Conservation (phyloP, 2,329 filamentous ascomycete species). For the Orbilia blumenaviensis region DNA sequence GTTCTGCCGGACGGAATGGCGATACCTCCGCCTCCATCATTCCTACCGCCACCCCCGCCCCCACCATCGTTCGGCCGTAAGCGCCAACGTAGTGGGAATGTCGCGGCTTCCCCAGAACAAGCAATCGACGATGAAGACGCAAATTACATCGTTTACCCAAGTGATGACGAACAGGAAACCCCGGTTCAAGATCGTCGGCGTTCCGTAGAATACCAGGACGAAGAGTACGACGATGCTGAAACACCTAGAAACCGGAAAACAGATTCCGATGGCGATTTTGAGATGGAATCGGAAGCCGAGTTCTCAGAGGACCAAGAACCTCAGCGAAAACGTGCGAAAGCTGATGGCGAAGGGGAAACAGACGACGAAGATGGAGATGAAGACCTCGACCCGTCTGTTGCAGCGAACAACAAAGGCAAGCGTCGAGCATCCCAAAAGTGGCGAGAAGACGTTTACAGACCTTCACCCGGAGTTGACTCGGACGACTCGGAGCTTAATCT, state of each 20-base stretch:
- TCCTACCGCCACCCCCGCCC: conserved; percentile 45
- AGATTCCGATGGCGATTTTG: conserved; percentile 56
- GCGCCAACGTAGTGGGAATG: conserved; percentile 30
- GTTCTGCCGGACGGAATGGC: conserved; percentile 40
- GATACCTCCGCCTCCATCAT: conserved; percentile 34
- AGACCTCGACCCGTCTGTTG: conserved; percentile 26
- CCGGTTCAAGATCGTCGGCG: neutral
- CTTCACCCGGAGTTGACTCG: conserved; percentile 53
- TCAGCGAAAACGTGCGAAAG: conserved; percentile 58
- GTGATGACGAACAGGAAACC: conserved; percentile 33
- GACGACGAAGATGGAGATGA: conserved; percentile 51
- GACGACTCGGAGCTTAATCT: conserved; percentile 56
- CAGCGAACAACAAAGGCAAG: conserved; percentile 59
- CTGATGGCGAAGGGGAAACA: conserved; percentile 55
- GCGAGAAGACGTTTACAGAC: conserved; percentile 55
- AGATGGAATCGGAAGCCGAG: conserved; percentile 55
- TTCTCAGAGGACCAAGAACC: conserved; percentile 59
- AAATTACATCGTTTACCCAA: conserved; percentile 49
- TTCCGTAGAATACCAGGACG: conserved; percentile 57
- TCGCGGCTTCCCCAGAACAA: neutral
- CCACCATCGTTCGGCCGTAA: conserved; percentile 34
- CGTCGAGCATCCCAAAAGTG: conserved; percentile 57
- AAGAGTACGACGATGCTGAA: conserved; percentile 59
- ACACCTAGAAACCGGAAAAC: conserved; percentile 57
- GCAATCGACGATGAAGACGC: conserved; percentile 28